Base-by-base conservation (phyloP, 192 early-diverging fungal species). In the Kickxella alabastrina region DNA sequence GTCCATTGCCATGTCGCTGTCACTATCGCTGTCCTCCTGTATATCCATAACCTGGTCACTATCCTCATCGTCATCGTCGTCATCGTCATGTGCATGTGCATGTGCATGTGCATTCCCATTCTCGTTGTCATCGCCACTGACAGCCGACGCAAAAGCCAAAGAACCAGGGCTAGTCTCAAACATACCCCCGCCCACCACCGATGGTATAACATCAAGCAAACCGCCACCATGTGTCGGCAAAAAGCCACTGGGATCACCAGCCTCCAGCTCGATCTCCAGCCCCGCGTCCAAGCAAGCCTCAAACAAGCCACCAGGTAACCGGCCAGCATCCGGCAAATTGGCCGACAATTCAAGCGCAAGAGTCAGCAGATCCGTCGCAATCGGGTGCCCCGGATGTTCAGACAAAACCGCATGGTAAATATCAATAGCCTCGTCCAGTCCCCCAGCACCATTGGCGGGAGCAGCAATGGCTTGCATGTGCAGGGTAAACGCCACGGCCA, bases 1-100 rank as follows among this genome's bases (percentile, higher is more conserved):
- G 31, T 72, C 68, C 57, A 72, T 60, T 28, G 68, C 68, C 68
- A 72, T 72, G 12, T 65, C 68, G 38, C 68, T 66, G 22, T 49
- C 63, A 36, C 51, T 59, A 9, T 25, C 62, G 10, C 49, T 64
- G 15, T 66, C 70, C 14, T 75, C 72, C 23, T 68, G 65, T 46
- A 76, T 76, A 14, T 76, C 73, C 73, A 76, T 76, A n/a, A 49
- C 65, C 19, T 76, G 64, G 17, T 68, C 73, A 44, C 73, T 76
- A 14, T 65, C 56, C 22, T 68, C 73, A 13, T 38, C 59, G 0
- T 18, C 32, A 0, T 48, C 52, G 2, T 24, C 44, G 24, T 17
- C 28, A 28, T 58, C 37, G 27, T 35, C n/a, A n/a, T n/a, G n/a
- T n/a, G n/a, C n/a, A n/a, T n/a, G n/a, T n/a, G n/a, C n/a, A n/a